Evolutionary conservation across 2,329 filamentous ascomycete species (phyloP).

Genomic region (Neurospora sp.): DNA sequence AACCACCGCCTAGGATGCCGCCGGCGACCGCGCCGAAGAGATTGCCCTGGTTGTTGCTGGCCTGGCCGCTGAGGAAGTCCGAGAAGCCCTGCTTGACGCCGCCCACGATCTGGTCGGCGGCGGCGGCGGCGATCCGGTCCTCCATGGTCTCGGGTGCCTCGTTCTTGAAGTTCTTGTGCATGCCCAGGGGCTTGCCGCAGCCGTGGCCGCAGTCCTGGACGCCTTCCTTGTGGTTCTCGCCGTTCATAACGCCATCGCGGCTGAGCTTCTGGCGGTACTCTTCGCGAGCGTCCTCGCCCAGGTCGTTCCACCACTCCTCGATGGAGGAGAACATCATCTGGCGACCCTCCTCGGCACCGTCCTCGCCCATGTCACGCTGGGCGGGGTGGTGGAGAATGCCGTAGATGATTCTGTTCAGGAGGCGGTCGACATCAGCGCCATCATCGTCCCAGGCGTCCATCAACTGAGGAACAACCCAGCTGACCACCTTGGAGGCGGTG

Average conservation of each 20-base stretch:
- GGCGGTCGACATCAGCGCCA: conserved; percentile 54
- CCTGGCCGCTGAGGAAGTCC: conserved; percentile 35
- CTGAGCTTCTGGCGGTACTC: conserved; percentile 67
- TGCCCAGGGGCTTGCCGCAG: conserved; percentile 66
- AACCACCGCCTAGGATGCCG: conserved; percentile 43
- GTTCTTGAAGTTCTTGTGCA: conserved; percentile 55
- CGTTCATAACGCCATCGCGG: conserved; percentile 64
- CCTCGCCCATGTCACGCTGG: conserved; percentile 57
- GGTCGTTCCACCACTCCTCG: conserved; percentile 70
- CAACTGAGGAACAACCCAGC: conserved; percentile 81
- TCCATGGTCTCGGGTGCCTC: conserved; percentile 38
- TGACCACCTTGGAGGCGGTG: conserved; percentile 67
- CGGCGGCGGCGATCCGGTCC: conserved; percentile 46
- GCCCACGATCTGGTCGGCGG: conserved; percentile 46
- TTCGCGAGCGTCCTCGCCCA: conserved; percentile 52
- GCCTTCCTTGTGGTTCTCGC: conserved; percentile 79
- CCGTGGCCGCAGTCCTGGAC: conserved; percentile 79
- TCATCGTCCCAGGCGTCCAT: conserved; percentile 84
- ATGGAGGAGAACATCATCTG: conserved; percentile 70
- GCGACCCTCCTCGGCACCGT: conserved; percentile 64
- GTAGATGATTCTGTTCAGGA: conserved; percentile 65
- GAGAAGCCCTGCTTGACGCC: conserved; percentile 46
- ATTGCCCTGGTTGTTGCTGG: conserved; percentile 52
- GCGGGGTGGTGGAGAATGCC: conserved; percentile 87
- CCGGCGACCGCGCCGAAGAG: conserved; percentile 58